These are phyloP conservation scores for Mollisia scopiformis DNA, from an alignment of 2,329 filamentous ascomycete species.

Conservation along the genomic window DNA sequence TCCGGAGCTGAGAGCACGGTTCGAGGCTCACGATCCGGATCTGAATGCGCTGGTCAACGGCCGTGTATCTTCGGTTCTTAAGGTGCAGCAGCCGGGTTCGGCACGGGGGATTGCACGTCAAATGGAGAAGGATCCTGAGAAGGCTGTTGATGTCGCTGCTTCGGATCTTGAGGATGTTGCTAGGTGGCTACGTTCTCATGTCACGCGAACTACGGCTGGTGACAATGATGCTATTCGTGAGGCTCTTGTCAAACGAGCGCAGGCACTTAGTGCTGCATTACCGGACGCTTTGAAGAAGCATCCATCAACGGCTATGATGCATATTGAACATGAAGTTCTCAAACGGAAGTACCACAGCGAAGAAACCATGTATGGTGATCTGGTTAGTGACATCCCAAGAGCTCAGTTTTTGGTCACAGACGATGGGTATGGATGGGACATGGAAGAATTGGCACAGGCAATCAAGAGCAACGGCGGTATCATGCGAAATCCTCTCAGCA, in stretches of 20 bases:
- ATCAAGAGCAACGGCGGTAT: slow-evolving; percentile 18
- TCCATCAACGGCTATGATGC: slow-evolving; percentile 18
- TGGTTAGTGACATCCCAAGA: slow-evolving; percentile 17
- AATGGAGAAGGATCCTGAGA: slow-evolving; percentile 9
- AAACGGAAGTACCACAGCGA: slow-evolving; percentile 13
- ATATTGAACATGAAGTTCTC: slow-evolving; percentile 19
- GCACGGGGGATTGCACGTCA: slow-evolving; percentile 8
- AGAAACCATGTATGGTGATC: slow-evolving; percentile 23
- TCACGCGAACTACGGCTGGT: background rate
- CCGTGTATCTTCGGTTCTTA: slow-evolving; percentile 13
- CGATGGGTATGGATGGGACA: slow-evolving; percentile 23
- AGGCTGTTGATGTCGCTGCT: slow-evolving; percentile 19
- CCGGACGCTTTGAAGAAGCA: slow-evolving; percentile 8
- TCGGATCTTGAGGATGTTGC: slow-evolving; percentile 16
- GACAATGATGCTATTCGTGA: slow-evolving; percentile 19
- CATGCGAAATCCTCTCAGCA: slow-evolving; percentile 21
- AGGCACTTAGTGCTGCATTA: slow-evolving; percentile 10
- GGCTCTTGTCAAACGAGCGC: slow-evolving; percentile 14
- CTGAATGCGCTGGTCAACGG: slow-evolving; percentile 14
- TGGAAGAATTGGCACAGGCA: slow-evolving; percentile 19
- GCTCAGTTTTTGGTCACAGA: slow-evolving; percentile 17
- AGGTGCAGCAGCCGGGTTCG: slow-evolving; percentile 7
- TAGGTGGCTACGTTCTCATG: slow-evolving; percentile 16
- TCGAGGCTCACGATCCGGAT: slow-evolving; percentile 14
- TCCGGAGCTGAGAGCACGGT: background rate